Percentiles rank a stretch among this genome's conserved stretches.
Conservation (phyloP, 2,329 filamentous ascomycete species). For the Helicocarpus griseus region DNA sequence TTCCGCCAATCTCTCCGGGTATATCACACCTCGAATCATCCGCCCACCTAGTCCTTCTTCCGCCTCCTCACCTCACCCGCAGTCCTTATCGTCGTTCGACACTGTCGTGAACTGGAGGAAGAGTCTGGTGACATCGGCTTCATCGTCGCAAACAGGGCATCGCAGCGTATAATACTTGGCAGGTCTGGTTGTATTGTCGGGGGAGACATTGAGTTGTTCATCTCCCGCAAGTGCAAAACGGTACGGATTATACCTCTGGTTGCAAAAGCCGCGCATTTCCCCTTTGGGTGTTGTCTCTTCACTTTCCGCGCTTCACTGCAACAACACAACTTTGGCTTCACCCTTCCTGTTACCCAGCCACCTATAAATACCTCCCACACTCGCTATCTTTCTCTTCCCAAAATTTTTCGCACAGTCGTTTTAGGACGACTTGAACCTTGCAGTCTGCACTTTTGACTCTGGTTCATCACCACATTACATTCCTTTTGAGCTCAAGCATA, state of each 20-base stretch:
- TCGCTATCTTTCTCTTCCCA: neutral
- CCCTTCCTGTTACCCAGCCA: neutral
- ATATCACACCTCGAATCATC: neutral
- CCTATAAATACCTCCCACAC: neutral
- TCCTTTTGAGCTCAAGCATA: neutral
- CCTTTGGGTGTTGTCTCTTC: neutral
- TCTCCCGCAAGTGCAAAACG: constrained; percentile 55
- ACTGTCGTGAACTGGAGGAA: neutral
- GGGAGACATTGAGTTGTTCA: constrained; percentile 98
- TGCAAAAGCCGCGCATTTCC: constrained; percentile 3
- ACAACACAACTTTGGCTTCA: neutral
- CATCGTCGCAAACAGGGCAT: neutral
- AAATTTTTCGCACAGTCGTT: no score
- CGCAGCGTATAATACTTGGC: neutral
- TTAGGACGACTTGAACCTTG: no score
- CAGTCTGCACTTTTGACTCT: no score
- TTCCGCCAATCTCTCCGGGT: neutral
- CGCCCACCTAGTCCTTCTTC: neutral
- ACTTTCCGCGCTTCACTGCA: neutral
- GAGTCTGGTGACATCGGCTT: neutral
- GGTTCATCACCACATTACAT: neutral
- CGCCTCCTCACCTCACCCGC: neutral
- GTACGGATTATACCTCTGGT: constrained; percentile 4
- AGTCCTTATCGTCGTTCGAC: no score
- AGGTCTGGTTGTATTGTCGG: constrained; percentile 43